A percentile compares a stretch with the other conserved stretches of the same genome.
phyloP scores from a whole-genome alignment of 2,329 filamentous ascomycete species.

The Colletotrichum sp. region DNA sequence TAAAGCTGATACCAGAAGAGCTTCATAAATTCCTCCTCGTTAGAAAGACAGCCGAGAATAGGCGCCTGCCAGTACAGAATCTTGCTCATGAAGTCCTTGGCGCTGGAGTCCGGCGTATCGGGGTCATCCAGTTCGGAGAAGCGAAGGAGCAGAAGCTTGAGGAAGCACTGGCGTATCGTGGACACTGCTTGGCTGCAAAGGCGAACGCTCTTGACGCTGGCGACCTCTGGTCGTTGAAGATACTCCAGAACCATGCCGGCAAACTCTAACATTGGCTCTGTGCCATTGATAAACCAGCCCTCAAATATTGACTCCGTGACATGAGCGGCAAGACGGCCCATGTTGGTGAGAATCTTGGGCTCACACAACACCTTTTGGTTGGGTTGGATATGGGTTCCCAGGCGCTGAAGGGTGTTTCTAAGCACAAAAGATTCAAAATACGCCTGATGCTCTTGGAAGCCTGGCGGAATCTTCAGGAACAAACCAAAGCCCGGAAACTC shows the following conservation, averaged over 20 bases:
- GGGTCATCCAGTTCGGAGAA: slow-evolving; percentile 82
- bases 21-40: slow-evolving; percentile 81
- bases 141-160: slow-evolving; percentile 79
- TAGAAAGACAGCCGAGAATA: slow-evolving; percentile 77
- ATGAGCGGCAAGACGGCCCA: slow-evolving; percentile 80
- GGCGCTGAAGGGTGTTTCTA: slow-evolving; percentile 72
- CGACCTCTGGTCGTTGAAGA: slow-evolving; percentile 83
- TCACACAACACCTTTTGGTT: slow-evolving; percentile 78
- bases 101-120: slow-evolving; percentile 63
- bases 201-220: slow-evolving; percentile 83
- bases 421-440: slow-evolving; percentile 94
- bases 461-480: slow-evolving; percentile 87
- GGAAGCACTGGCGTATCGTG: slow-evolving; percentile 77
- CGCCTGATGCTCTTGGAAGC: slow-evolving; percentile 92
- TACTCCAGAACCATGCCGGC: slow-evolving; percentile 86
- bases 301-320: slow-evolving; percentile 92
- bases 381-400: slow-evolving; percentile 73
- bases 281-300: slow-evolving; percentile 93
- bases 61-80: slow-evolving; percentile 97
- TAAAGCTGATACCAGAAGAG: slow-evolving; percentile 94
- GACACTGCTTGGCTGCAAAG: slow-evolving; percentile 85
- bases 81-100: slow-evolving; percentile 77
- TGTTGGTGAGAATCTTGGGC: slow-evolving; percentile 83
- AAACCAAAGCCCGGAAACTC: slow-evolving; percentile 90
- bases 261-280: slow-evolving; percentile 84